Evolutionary conservation across 2,329 filamentous ascomycete species (phyloP).

Genomic region (Aspergillus ochraceoroseus): DNA sequence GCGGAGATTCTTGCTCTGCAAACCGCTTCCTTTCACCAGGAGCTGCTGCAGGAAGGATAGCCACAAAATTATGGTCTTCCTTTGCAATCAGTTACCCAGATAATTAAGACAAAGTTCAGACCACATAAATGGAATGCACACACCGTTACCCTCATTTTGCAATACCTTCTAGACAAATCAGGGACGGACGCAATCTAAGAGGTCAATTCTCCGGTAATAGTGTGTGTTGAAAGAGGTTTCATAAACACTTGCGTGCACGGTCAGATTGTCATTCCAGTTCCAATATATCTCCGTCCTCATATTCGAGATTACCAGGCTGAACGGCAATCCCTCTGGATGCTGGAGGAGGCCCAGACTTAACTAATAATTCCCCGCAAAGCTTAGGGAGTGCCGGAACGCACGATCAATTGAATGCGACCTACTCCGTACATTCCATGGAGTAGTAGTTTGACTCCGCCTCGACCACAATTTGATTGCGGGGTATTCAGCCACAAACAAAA

Average conservation of each 20-base stretch:
- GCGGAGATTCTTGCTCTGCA: slow-evolving; percentile 14
- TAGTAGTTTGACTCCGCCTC: neutral
- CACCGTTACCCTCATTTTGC: slow-evolving; percentile 19
- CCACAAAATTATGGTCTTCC: slow-evolving; percentile 11
- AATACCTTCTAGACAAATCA: slow-evolving; percentile 1
- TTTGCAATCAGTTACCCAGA: no score
- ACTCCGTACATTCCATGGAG: neutral
- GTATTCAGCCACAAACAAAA: neutral
- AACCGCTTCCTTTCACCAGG: slow-evolving; percentile 2
- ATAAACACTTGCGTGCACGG: slow-evolving; percentile 3
- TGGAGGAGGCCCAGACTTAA: slow-evolving; percentile 10
- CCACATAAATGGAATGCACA: neutral
- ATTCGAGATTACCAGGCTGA: slow-evolving; percentile 10
- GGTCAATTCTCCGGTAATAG: neutral
- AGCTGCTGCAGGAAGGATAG: slow-evolving; percentile 12
- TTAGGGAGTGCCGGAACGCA: neutral
- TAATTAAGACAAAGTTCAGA: no score
- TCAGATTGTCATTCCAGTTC: neutral
- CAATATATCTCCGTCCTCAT: slow-evolving; percentile 10
- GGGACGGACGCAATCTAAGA: neutral
- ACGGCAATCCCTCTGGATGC: slow-evolving; percentile 15
- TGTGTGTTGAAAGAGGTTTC: neutral
- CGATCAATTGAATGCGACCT: slow-evolving; percentile 2
- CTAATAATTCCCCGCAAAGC: slow-evolving; percentile 4
- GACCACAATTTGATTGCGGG: slow-evolving; percentile 2